These are phyloP conservation scores for Dactylis glomerata DNA, from an alignment of 176 grass and related monocot genomes.

Conservation along the genomic window DNA sequence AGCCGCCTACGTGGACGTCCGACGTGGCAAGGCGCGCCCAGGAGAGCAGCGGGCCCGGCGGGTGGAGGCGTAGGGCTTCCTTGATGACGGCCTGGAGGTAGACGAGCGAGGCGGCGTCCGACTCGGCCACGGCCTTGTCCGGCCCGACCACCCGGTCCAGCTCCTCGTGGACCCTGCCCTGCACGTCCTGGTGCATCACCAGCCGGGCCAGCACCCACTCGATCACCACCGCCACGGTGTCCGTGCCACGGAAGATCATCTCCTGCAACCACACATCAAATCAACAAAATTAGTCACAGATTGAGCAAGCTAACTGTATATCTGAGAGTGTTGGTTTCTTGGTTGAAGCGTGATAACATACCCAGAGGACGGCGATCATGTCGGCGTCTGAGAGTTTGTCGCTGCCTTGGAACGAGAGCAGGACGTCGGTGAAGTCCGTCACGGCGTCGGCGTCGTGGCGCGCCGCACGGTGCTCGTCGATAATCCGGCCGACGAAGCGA, in stretches of 20 bases:
- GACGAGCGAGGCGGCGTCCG: conserved; percentile 23
- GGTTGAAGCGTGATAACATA: not conserved
- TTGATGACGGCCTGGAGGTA: conserved; percentile 73
- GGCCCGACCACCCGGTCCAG: conserved; percentile 54
- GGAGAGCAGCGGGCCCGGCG: conserved; percentile 76
- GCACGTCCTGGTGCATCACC: conserved; percentile 59
- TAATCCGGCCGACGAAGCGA: conserved; percentile 57
- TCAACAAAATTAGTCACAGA: not conserved
- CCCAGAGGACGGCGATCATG: conserved; percentile 82
- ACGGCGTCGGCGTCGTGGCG: not conserved
- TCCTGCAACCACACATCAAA: conserved; percentile 35
- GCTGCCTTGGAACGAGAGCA: conserved; percentile 52
- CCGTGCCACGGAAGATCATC: conserved; percentile 91
- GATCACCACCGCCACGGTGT: conserved; percentile 75
- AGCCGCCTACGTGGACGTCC: conserved; percentile 42
- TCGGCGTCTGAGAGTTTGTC: conserved; percentile 72
- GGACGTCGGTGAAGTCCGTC: conserved; percentile 67
- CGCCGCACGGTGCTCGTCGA: conserved; percentile 48
- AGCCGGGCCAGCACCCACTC: conserved; percentile 73
- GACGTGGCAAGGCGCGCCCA: conserved; percentile 73
- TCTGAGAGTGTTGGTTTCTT: not conserved
- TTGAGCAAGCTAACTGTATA: not conserved
- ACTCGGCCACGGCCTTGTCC: conserved; percentile 26
- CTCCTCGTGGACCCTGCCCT: conserved; percentile 59
- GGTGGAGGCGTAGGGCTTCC: conserved; percentile 70